phyloP scores from a whole-genome alignment of 192 early-diverging fungal genomes.

The Mortierella hygrophila region DNA sequence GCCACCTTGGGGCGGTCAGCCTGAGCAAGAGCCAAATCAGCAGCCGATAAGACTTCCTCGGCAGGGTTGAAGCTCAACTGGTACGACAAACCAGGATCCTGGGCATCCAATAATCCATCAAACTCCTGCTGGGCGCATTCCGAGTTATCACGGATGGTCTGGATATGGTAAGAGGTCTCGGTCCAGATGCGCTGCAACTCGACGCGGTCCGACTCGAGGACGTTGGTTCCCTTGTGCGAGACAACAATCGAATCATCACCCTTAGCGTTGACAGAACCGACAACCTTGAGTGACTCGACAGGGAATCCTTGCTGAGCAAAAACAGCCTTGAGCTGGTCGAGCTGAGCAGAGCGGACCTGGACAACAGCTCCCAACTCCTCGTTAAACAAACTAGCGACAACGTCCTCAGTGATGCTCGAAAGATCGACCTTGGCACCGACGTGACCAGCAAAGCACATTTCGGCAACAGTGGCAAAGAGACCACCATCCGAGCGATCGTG shows the following conservation, averaged over 20 bases:
- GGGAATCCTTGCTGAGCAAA: conserved; percentile 71
- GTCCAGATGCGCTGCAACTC: conserved; percentile 88
- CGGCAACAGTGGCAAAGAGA: conserved; percentile 89
- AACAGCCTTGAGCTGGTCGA: conserved; percentile 65
- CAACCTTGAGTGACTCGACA: conserved; percentile 60
- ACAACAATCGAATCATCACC: conserved; percentile 68
- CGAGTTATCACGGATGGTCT: conserved; percentile 91
- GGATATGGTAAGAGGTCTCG: conserved; percentile 94
- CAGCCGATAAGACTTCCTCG: conserved; percentile 56
- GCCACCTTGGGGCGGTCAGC: conserved; percentile 83
- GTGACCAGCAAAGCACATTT: conserved; percentile 98
- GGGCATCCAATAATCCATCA: conserved; percentile 73
- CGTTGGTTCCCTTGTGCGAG: conserved; percentile 45
- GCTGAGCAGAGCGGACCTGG: conserved; percentile 77
- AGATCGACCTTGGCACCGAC: conserved; percentile 83
- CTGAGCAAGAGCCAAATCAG: conserved; percentile 19
- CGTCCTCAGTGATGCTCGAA: conserved; percentile 60
- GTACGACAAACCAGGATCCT: conserved; percentile 86
- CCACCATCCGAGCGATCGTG: conserved; percentile 99
- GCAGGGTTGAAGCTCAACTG: conserved; percentile 86
- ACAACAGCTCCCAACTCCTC: conserved; percentile 99
- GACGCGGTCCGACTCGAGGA: conserved; percentile 72
- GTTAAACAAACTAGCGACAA: conserved; percentile 85
- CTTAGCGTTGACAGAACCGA: conserved; percentile 70
- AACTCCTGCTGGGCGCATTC: conserved; percentile 88